These are phyloP conservation scores for Monilinia laxa DNA, from an alignment of 2,329 filamentous ascomycete genomes.

Conservation along the genomic window DNA sequence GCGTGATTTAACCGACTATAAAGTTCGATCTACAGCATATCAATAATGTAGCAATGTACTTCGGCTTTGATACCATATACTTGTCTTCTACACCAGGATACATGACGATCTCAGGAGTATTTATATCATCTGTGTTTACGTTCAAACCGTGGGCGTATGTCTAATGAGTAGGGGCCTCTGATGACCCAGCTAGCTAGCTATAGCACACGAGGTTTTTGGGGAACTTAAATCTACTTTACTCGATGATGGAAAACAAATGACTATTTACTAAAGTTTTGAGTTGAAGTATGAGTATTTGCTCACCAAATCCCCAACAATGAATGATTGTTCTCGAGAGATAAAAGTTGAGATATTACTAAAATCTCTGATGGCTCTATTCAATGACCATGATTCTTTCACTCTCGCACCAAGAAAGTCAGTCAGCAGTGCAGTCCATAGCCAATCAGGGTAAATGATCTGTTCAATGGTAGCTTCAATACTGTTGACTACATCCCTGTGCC, in stretches of 20 bases:
- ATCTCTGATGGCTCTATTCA: not conserved
- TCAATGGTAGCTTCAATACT: not conserved
- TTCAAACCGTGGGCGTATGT: not conserved
- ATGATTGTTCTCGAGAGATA: too few species aligned
- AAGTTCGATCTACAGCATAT: not conserved
- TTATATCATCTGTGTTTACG: not conserved
- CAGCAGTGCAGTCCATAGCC: not conserved
- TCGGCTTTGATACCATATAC: too few species aligned
- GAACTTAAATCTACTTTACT: too few species aligned
- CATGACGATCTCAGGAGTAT: too few species aligned
- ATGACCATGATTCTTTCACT: not conserved
- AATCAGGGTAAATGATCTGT: not conserved
- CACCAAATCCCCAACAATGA: not conserved
- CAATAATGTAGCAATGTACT: not conserved
- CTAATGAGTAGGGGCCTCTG: not conserved
- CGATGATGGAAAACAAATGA: not conserved
- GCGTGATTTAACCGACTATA: not conserved
- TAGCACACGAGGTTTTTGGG: too few species aligned
- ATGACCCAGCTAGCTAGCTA: too few species aligned
- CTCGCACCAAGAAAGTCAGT: not conserved
- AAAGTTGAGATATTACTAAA: not conserved
- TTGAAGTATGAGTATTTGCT: fast-evolving
- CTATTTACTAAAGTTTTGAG: not conserved
- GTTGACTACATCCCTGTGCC: not conserved
- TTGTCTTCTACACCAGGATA: not conserved